phyloP scores from a whole-genome alignment of 768 basidiomycete genomes.

The Boletus reticuloceps region DNA sequence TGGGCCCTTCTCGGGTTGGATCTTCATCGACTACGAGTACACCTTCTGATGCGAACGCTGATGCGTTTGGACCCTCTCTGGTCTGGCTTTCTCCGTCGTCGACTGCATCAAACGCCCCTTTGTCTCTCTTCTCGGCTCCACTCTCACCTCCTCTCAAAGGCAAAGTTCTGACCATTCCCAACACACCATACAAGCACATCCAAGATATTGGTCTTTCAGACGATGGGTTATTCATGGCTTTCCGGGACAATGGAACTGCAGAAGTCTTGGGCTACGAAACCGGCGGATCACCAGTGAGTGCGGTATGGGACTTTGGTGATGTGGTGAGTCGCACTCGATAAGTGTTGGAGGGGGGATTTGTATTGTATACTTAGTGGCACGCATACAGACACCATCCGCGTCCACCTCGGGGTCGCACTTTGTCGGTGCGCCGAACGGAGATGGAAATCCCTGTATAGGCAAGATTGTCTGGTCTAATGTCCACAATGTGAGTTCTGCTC shows the following conservation, averaged over 20 bases:
- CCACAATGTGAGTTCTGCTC: slow-evolving; percentile 44
- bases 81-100: slow-evolving; percentile 36
- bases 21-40: background rate
- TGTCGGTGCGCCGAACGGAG: slow-evolving; percentile 50
- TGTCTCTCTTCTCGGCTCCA: slow-evolving; percentile 32
- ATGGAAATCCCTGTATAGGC: slow-evolving; percentile 53
- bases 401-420: slow-evolving; percentile 51
- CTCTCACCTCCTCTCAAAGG: slow-evolving; percentile 52
- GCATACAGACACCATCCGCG: slow-evolving; percentile 39
- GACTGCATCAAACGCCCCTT: slow-evolving; percentile 3
- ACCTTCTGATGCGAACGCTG: background rate
- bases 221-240: slow-evolving; percentile 59
- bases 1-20: slow-evolving; percentile 23
- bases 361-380: background rate
- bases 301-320: slow-evolving; percentile 54
- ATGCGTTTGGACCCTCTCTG: slow-evolving; percentile 19
- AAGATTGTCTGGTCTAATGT: slow-evolving; percentile 67
- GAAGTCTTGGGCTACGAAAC: slow-evolving; percentile 48
- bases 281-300: slow-evolving; percentile 39
- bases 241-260: slow-evolving; percentile 53
- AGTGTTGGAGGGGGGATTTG: too few species aligned
- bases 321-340: slow-evolving; percentile 37
- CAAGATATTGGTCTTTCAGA: slow-evolving; percentile 59
- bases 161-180: slow-evolving; percentile 43
- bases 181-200: slow-evolving; percentile 47